A percentile compares a stretch with the other conserved stretches of the same genome.
Evolutionary conservation across 2,329 filamentous ascomycete species (phyloP).

Genomic region (Colletotrichum gloeosporioides): DNA sequence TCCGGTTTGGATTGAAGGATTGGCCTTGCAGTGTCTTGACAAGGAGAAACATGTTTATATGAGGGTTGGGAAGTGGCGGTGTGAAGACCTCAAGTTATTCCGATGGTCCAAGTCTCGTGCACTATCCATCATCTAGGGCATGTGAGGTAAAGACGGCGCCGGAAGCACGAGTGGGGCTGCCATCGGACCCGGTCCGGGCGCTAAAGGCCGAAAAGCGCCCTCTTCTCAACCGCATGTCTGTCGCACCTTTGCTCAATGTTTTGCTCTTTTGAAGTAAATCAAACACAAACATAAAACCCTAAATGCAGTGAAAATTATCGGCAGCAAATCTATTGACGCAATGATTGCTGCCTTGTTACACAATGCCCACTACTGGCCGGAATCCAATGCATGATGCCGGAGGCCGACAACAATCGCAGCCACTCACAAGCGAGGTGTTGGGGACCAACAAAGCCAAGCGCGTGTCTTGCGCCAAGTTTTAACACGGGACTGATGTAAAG

Average conservation of each 20-base stretch:
- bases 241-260: background rate
- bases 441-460: too few relatives aligned
- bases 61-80: background rate
- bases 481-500: too few relatives aligned
- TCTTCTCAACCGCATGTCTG: background rate
- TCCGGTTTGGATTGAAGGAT: background rate
- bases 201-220: background rate
- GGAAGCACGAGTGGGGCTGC: background rate
- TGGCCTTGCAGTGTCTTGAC: background rate
- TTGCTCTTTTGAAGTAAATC: background rate
- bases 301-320: too few relatives aligned
- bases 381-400: background rate
- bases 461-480: too few relatives aligned
- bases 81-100: background rate
- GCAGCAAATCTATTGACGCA: background rate
- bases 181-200: accelerated
- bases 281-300: too few relatives aligned
- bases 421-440: background rate
- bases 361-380: too few relatives aligned
- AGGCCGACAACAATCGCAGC: background rate
- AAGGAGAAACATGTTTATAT: accelerated
- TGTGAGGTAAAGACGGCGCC: background rate
- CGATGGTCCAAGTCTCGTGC: too few relatives aligned
- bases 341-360: background rate
- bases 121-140: too few relatives aligned